These are phyloP conservation scores for Stromatinia cepivora DNA, from an alignment of 2,329 filamentous ascomycete genomes.

Conservation along the genomic window DNA sequence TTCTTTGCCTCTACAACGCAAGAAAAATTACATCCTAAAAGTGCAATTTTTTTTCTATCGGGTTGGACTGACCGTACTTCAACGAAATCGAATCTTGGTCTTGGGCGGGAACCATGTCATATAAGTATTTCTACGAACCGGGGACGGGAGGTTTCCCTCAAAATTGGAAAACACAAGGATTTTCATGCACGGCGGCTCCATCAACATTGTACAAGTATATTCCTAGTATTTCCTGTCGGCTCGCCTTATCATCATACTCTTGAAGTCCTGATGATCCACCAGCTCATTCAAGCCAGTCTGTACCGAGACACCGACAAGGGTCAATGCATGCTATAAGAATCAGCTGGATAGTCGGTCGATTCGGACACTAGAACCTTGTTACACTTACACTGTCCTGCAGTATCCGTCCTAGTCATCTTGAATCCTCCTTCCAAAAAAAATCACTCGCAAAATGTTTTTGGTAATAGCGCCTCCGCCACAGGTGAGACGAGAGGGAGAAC, in stretches of 20 bases:
- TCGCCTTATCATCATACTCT: constrained; percentile 6
- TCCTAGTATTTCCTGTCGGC: background rate
- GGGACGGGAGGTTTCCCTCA: background rate
- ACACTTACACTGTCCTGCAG: background rate
- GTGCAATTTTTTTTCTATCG: background rate
- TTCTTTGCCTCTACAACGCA: background rate
- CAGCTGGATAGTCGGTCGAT: background rate
- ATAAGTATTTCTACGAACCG: background rate
- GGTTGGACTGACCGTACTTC: background rate
- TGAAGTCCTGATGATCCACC: background rate
- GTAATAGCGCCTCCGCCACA: constrained; percentile 5
- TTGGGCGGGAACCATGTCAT: background rate
- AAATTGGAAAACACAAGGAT: background rate
- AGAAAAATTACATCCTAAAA: background rate
- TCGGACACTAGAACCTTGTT: background rate
- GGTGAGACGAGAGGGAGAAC: background rate
- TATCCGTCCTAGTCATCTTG: background rate
- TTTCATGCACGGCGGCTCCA: background rate
- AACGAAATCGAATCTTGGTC: background rate
- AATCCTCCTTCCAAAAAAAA: background rate
- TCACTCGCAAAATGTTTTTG: constrained; percentile 11
- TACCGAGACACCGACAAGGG: background rate
- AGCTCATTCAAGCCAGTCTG: background rate
- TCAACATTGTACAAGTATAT: background rate
- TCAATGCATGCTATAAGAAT: background rate